These are phyloP conservation scores for Aegilops sharonensis DNA, from an alignment of 176 grass and related monocot species.

Conservation along the genomic window DNA sequence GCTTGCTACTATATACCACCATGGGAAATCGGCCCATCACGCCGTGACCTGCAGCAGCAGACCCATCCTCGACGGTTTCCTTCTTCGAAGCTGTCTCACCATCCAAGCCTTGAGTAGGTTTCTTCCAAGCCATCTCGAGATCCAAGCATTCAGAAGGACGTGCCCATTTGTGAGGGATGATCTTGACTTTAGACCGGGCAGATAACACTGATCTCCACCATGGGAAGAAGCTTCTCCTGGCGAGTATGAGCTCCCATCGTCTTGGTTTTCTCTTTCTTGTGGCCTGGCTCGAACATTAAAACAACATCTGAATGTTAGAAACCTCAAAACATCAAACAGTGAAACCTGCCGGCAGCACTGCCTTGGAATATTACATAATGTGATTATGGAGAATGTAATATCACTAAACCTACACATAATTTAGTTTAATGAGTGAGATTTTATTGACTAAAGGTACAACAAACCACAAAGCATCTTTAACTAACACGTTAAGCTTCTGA, in stretches of 20 bases:
- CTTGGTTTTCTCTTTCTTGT: neutral
- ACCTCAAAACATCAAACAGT: neutral
- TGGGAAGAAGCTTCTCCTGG: constrained; percentile 8
- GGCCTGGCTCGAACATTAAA: neutral
- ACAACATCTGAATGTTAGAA: neutral
- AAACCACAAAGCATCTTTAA: neutral
- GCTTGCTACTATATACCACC: neutral
- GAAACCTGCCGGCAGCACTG: neutral
- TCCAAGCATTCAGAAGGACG: neutral
- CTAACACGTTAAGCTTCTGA: neutral
- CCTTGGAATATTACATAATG: neutral
- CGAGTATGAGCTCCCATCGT: neutral
- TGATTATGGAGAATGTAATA: neutral
- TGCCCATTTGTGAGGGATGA: neutral
- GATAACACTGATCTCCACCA: constrained; percentile 5
- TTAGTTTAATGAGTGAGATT: neutral
- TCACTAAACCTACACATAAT: neutral
- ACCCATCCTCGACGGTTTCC: neutral
- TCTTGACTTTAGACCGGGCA: neutral
- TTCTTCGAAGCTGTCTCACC: neutral
- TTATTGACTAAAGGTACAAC: neutral
- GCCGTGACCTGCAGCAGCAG: neutral
- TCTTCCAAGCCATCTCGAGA: neutral
- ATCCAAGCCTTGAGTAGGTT: neutral
- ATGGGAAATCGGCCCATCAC: neutral